Percentiles rank a stretch among this genome's conserved stretches.
Conservation (phyloP, 225 moss, liverwort and hornwort genomes). For the Sphagnum tenellum region DNA sequence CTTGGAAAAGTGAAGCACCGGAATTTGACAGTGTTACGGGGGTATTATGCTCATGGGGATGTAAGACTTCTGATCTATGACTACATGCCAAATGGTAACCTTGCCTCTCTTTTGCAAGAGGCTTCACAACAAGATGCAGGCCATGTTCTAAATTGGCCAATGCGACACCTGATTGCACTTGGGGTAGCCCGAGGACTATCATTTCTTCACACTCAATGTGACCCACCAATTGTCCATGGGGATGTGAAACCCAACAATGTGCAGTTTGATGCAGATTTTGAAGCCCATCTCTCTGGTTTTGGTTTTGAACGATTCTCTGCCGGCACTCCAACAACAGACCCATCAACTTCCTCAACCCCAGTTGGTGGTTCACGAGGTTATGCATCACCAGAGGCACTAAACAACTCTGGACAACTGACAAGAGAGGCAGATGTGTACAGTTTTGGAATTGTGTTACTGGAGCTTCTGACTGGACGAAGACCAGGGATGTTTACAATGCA, state of each 20-base stretch:
- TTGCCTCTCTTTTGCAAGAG: constrained; percentile 61
- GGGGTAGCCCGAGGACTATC: constrained; percentile 45
- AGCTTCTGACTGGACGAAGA: constrained; percentile 70
- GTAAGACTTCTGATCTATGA: constrained; percentile 79
- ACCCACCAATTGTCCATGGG: constrained; percentile 51
- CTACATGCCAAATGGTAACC: constrained; percentile 92
- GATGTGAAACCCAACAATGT: constrained; percentile 64
- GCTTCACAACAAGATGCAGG: constrained; percentile 39
- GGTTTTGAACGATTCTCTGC: constrained; percentile 54
- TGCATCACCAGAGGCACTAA: constrained; percentile 65
- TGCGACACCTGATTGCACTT: constrained; percentile 42
- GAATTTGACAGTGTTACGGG: constrained; percentile 63
- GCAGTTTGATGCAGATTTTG: constrained; percentile 52
- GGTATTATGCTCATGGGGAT: constrained; percentile 73
- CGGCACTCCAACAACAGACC: constrained; percentile 28
- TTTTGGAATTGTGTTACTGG: constrained; percentile 86
- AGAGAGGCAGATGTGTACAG: constrained; percentile 89
- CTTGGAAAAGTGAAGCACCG: constrained; percentile 87
- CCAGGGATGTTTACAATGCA: constrained; percentile 74
- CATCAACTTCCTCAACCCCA: constrained; percentile 58
- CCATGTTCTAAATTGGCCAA: constrained; percentile 48
- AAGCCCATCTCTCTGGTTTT: constrained; percentile 50
- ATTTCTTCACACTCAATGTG: constrained; percentile 44
- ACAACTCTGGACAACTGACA: constrained; percentile 63
- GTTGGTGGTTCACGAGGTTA: constrained; percentile 76